Evolutionary conservation across 768 basidiomycete genomes (phyloP), one percentile per base, ranked within the genome.

Genomic region (Termitomyces eurrhizus): DNA sequence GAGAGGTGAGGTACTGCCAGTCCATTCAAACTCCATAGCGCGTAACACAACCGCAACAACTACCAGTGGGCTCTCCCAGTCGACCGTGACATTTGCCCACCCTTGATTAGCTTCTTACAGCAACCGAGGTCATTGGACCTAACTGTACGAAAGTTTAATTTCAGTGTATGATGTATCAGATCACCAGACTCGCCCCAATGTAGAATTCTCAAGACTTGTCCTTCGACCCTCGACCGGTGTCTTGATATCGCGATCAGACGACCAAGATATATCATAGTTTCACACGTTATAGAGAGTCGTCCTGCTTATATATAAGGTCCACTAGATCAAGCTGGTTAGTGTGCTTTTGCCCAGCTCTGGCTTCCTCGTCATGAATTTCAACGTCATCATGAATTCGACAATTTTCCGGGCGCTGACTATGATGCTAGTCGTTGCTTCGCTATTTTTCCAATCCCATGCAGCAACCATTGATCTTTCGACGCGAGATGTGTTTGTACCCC

Each of bases 401-500:
- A 52, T 45, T 7, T 4, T 52, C 33, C 60, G 60, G 24, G 21
- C 33, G 18, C 41, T 62, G 12, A 32, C 48, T 39, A 49, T 52
- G n/a, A 35, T 58, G 7, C 39, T 64, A 26, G 48, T 58, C n/a
- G 56, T 56, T n/a, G 56, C 63, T 11, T 64, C 56, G 21, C 41
- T 64, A n/a, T 26, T 51, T 26, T 39, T 56, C n/a, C 9, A 46
- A 9, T 44, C 59, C 37, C 37, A 24, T n/a, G 60, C 60, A 24
- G 29, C 37, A 39, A 41, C 63, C 16, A 39, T 48, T 6, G 44
- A 52, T 41, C 29, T 58, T 11, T 46, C 52, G 11, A 48, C 14
- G 6, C 73, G 76, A 41, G 80, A 81, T 58, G 78, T 80, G 0
- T 81, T 70, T 65, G 72, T 66, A 0, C 80, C 80, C 2, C 64